Conservation (phyloP, 164 flowering plant genomes). For the Kalanchoe fedtschenkoi region DNA sequence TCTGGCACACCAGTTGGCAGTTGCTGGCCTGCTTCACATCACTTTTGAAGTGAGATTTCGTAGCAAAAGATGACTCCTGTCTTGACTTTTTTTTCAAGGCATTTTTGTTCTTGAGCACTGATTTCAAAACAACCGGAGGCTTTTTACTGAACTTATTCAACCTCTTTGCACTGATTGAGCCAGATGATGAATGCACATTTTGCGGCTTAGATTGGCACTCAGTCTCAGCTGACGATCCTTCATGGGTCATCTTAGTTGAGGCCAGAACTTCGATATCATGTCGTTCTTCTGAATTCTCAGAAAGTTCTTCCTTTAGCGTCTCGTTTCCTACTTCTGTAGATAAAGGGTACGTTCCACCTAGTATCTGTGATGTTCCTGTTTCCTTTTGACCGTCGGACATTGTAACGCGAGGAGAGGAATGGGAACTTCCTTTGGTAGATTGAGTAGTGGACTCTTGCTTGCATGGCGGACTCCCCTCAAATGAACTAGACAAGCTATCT, state of each 20-base stretch:
- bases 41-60: constrained; percentile 4
- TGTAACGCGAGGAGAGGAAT: constrained; percentile 16
- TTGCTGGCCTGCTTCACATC: constrained; percentile 12
- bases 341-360: constrained; percentile 6
- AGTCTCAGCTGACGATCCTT: constrained; percentile 18
- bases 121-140: constrained; percentile 22
- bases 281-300: constrained; percentile 9
- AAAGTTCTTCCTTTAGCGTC: constrained; percentile 8
- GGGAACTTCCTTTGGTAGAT: constrained; percentile 18
- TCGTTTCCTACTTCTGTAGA: constrained; percentile 13
- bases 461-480: not conserved
- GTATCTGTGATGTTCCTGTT: not conserved
- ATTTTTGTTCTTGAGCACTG: constrained; percentile 28
- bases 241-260: constrained; percentile 16
- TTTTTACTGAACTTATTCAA: constrained; percentile 20
- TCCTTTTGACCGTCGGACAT: not conserved
- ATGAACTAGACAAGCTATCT: constrained; percentile 4
- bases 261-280: not conserved
- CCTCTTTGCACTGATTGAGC: constrained; percentile 14
- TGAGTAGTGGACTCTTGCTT: constrained; percentile 6
- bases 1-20: constrained; percentile 37
- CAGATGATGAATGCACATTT: constrained; percentile 14
- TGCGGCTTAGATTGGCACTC: constrained; percentile 25
- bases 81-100: constrained; percentile 41
- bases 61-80: constrained; percentile 16